These are phyloP conservation scores for Hanseniaspora vineae DNA, from an alignment of 805 yeast genomes.

Conservation along the genomic window DNA sequence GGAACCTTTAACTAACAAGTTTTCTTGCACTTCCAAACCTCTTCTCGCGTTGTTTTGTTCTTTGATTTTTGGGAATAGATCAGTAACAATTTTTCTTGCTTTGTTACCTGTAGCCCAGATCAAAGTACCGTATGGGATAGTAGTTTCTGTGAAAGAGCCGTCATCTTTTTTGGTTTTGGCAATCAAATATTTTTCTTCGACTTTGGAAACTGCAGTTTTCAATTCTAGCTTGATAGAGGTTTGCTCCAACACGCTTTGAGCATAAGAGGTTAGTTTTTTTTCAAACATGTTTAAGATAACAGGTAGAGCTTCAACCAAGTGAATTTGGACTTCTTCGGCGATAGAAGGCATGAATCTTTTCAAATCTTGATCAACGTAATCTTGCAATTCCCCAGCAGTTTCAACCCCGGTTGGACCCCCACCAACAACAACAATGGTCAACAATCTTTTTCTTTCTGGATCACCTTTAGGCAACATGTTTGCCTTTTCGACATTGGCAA, in stretches of 20 bases:
- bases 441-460: constrained; percentile 72
- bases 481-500: constrained; percentile 84
- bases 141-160: constrained; percentile 45
- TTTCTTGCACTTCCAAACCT: constrained; percentile 72
- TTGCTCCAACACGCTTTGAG: constrained; percentile 29
- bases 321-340: constrained; percentile 71
- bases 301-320: constrained; percentile 83
- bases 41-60: constrained; percentile 77
- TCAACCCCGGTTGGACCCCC: constrained; percentile 99
- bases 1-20: constrained; percentile 70
- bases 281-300: constrained; percentile 54
- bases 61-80: constrained; percentile 56
- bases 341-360: constrained; percentile 79
- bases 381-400: constrained; percentile 92
- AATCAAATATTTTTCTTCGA: constrained; percentile 55
- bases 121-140: constrained; percentile 78
- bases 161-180: constrained; percentile 64
- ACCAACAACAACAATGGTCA: constrained; percentile 84
- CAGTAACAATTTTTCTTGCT: constrained; percentile 60
- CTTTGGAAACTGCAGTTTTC: constrained; percentile 81
- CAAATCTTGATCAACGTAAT: constrained; percentile 84
- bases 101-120: constrained; percentile 98
- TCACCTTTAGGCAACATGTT: constrained; percentile 65
- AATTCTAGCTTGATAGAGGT: constrained; percentile 63
- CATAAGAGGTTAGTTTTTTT: constrained; percentile 30